Evolutionary conservation across 495 filamentous ascomycete genomes (phyloP), one percentile per base, ranked within the genome.

Genomic region (Umbilicaria muhlenbergii): DNA sequence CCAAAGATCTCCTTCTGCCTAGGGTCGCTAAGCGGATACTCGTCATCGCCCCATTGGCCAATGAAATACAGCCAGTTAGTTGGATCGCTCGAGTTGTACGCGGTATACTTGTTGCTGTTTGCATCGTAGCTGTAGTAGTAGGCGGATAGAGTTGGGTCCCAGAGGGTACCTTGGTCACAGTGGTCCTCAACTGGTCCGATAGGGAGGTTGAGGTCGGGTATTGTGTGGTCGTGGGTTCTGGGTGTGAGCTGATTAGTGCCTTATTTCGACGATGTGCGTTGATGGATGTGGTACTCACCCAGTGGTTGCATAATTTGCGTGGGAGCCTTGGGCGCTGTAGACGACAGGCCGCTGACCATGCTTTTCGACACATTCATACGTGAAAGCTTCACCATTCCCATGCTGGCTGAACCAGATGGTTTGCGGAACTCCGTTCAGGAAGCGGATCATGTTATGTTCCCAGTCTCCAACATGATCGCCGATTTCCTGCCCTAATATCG

Each of bases 371-470:
- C 67, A 64, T 11, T 60, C 34, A 52, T 78, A 83, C 8, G 64
- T 72, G 54, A 80, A 83, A 8, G 78, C 77, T 54, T 78, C 62
- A 18, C 77, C 77, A 46, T 67, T 67, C 39, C 66, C 52, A 50
- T 82, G 78, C 51, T 81, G 76, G 50, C 68, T 73, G 39, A 67
- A 80, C 75, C 76, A 83, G 24, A 83, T 57, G 12, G 68, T 61
- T 45, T 69, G 53, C 1, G 78, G 78, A 7, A 50, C 46, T 19
- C 74, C 76, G 39, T 79, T 65, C 12, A 62, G 36, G 55, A 83
- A 83, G 11, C 78, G 75, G 42, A 83, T 65, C 77, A 80, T 78
- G 47, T 71, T 78, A 53, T 81, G 77, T 51, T 80, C 77, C 75
- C 74, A 78, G 48, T 80, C 75, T 17, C 77, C 77, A 35, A 81